A percentile compares a stretch with the other conserved stretches of the same genome.
Conservation (phyloP, 2,329 filamentous ascomycete species). For the Fusarium zealandicum region DNA sequence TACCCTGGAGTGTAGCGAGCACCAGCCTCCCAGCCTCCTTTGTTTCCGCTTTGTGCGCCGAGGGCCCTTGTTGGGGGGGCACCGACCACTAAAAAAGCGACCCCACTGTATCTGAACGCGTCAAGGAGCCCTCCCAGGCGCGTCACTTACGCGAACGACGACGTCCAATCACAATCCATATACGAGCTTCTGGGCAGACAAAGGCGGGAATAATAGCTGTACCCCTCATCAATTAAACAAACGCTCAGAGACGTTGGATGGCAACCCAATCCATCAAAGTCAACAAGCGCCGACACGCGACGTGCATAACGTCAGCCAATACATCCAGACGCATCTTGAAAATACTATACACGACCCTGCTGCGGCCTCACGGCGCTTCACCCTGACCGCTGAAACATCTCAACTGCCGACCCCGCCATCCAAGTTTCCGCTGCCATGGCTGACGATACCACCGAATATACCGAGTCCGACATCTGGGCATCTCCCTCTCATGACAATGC, state of each 20-base stretch:
- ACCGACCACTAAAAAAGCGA: conserved; percentile 30
- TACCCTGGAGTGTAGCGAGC: conserved; percentile 38
- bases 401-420: conserved; percentile 4
- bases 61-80: conserved; percentile 1
- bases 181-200: conserved; percentile 5
- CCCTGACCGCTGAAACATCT: conserved; percentile 12
- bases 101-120: conserved; percentile 25
- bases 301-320: conserved; percentile 9
- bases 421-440: conserved; percentile 47
- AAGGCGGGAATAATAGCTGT: conserved; percentile 27
- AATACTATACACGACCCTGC: conserved; percentile 11
- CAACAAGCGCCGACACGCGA: conserved; percentile 29
- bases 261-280: conserved; percentile 22
- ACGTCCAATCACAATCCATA: conserved; percentile 37
- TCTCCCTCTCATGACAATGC: conserved; percentile 50
- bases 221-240: conserved; percentile 35
- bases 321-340: background rate
- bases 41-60: conserved; percentile 27
- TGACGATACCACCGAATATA: conserved; percentile 53
- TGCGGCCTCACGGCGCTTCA: conserved; percentile 24
- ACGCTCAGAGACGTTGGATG: conserved; percentile 4
- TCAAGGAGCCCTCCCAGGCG: conserved; percentile 33
- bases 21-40: conserved; percentile 37
- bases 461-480: conserved; percentile 58
- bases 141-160: conserved; percentile 42